Evolutionary conservation across 148 eudicot genomes (phyloP).

Genomic region (Vaccinium myrtillus): DNA sequence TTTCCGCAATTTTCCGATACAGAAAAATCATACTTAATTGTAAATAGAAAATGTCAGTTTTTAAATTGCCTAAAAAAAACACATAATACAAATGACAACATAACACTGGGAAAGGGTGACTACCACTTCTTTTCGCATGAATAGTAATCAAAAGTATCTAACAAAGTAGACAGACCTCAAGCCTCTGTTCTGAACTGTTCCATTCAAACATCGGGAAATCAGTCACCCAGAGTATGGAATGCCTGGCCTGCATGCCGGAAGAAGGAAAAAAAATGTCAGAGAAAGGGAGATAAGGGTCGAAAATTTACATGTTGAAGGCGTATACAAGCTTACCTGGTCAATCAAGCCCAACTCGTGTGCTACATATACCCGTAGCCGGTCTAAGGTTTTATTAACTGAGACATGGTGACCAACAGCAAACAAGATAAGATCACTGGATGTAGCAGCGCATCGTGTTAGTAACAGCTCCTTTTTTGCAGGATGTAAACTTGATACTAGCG

Average conservation of each 20-base stretch:
- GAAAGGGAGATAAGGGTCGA: background rate
- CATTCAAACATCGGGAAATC: conserved; percentile 99
- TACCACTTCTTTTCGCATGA: background rate
- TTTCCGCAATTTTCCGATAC: background rate
- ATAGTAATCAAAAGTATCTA: background rate
- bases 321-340: conserved; percentile 63
- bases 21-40: conserved; percentile 1
- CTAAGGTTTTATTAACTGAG: conserved; percentile 79
- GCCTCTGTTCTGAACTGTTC: conserved; percentile 82
- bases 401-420: conserved; percentile 75
- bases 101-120: background rate
- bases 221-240: conserved; percentile 91
- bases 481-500: conserved; percentile 66
- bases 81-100: background rate
- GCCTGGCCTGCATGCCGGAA: conserved; percentile 51
- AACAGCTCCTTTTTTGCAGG: conserved; percentile 45
- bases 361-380: conserved; percentile 65
- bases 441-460: conserved; percentile 55
- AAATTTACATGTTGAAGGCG: background rate
- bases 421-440: conserved; percentile 75
- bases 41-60: background rate
- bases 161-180: conserved; percentile 64
- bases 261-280: conserved; percentile 7
- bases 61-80: conserved; percentile 3
- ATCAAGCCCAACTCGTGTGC: conserved; percentile 75